These are phyloP conservation scores for Nadsonia starkeyi-henricii DNA, from an alignment of 1,139 yeast genomes.

Conservation along the genomic window DNA sequence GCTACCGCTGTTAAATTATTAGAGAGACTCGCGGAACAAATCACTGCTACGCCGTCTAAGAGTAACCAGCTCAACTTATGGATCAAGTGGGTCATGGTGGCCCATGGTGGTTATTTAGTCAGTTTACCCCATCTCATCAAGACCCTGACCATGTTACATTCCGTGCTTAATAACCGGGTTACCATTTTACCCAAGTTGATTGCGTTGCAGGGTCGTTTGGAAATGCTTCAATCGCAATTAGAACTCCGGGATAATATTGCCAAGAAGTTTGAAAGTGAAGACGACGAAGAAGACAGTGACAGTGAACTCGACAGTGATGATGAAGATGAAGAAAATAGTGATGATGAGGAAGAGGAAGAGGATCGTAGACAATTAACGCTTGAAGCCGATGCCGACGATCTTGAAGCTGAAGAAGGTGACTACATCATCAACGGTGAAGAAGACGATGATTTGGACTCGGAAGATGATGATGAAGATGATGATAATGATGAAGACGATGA, in stretches of 20 bases:
- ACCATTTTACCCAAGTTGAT: slow-evolving; percentile 63
- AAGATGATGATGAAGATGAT: slow-evolving; percentile 24
- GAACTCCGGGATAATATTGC: slow-evolving; percentile 47
- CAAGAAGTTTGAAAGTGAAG: slow-evolving; percentile 26
- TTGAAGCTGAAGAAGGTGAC: slow-evolving; percentile 29
- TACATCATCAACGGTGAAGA: slow-evolving; percentile 31
- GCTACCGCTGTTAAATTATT: slow-evolving; percentile 58
- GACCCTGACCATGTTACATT: slow-evolving; percentile 62
- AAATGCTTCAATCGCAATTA: slow-evolving; percentile 55
- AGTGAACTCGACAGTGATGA: slow-evolving; percentile 22
- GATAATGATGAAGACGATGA: slow-evolving; percentile 20
- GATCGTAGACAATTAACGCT: slow-evolving; percentile 1
- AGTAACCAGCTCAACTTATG: slow-evolving; percentile 71
- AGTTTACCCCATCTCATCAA: slow-evolving; percentile 55
- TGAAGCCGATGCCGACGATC: neutral
- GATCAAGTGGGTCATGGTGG: slow-evolving; percentile 86
- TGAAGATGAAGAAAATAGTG: slow-evolving; percentile 23
- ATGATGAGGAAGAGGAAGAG: slow-evolving; percentile 15
- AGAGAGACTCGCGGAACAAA: slow-evolving; percentile 73
- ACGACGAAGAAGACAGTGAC: slow-evolving; percentile 21
- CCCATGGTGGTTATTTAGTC: slow-evolving; percentile 75
- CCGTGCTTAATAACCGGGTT: slow-evolving; percentile 63
- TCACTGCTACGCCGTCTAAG: slow-evolving; percentile 52
- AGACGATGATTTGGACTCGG: slow-evolving; percentile 28
- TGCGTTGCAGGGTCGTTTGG: slow-evolving; percentile 72